Percentiles rank a stretch among this genome's conserved stretches.
Conservation (phyloP, 345 rosid genomes). For the Ceriops zippeliana region DNA sequence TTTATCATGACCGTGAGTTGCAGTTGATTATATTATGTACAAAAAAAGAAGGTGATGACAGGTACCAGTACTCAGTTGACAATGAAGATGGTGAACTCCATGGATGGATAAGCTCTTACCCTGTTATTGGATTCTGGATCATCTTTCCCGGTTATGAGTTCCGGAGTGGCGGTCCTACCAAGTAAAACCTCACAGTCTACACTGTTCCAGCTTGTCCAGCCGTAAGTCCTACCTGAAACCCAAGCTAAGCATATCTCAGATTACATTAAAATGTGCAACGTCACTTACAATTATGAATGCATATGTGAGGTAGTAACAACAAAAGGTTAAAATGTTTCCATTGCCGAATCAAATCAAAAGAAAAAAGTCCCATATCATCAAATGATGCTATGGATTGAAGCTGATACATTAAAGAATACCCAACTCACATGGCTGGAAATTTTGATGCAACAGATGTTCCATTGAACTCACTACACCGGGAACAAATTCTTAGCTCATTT, state of each 20-base stretch:
- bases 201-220: conserved; percentile 38
- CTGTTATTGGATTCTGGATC: conserved; percentile 38
- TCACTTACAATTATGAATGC: no score
- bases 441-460: conserved; percentile 30
- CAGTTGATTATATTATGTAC: no score
- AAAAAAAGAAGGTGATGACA: conserved; percentile 35
- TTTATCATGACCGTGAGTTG: no score
- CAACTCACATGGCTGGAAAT: neutral
- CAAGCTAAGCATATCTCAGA: neutral
- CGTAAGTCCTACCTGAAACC: conserved; percentile 19
- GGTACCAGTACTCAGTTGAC: conserved; percentile 42
- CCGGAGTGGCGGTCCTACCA: conserved; percentile 40
- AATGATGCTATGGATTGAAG: neutral
- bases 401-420: neutral
- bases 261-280: no score
- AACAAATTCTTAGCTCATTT: conserved; percentile 33
- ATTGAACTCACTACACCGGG: conserved; percentile 32
- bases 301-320: no score
- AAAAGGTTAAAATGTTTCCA: no score
- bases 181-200: conserved; percentile 41
- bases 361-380: neutral
- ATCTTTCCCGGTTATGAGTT: conserved; percentile 38
- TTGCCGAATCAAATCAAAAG: no score
- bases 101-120: conserved; percentile 43
- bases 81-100: conserved; percentile 38